Base-by-base conservation (phyloP, 2,329 filamentous ascomycete species). In the Torrubiellomyces zombiae region DNA sequence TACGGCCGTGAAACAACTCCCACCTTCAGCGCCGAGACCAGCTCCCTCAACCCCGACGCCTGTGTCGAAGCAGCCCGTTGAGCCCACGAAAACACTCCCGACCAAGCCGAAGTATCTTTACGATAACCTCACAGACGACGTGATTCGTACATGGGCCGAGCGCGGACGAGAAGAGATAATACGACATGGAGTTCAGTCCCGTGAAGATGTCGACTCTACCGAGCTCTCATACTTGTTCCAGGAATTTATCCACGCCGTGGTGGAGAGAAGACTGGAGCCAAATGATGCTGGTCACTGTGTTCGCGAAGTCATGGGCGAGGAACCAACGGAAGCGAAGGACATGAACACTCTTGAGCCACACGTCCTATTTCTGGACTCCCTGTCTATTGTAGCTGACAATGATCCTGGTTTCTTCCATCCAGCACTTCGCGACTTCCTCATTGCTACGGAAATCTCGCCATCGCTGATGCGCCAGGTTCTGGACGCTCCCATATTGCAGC, bases 321-420 rank as follows among this genome's bases (percentile, higher is more conserved):
- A 67, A 32, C 48, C 55, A 29, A 51, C 57, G 16, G 58, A 63
- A 26, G 55, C 60, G 27, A 53, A 60, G 30, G 57, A 61, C 44
- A 56, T 39, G 31, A 62, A 47, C 33, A 48, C 48, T 16, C 67
- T 78, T 35, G 70, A 78, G 39, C 55, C 71, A 4, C 64, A 71
- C 27, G 70, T 71, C 4, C 56, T 85, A 11, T 89, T 95, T 41
- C 66, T 92, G 33, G 85, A 93, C 49, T 79, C 72, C 0, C 54
- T 95, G 18, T 79, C 80, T 3, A 73, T 89, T 30, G 64, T 89
- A 27, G 67, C 78, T 31, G 80, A 91, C 27, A 61, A 69, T 18
- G 75, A 83, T 35, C 60, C 69, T 5, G 47, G 45, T 3, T 44
- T 56, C 1, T 58, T 56, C 26, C 53, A 50, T 33, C 59, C 45